Evolutionary conservation across 1,139 yeast species (phyloP).

Genomic region (Yamadazyma songkhlaensis): DNA sequence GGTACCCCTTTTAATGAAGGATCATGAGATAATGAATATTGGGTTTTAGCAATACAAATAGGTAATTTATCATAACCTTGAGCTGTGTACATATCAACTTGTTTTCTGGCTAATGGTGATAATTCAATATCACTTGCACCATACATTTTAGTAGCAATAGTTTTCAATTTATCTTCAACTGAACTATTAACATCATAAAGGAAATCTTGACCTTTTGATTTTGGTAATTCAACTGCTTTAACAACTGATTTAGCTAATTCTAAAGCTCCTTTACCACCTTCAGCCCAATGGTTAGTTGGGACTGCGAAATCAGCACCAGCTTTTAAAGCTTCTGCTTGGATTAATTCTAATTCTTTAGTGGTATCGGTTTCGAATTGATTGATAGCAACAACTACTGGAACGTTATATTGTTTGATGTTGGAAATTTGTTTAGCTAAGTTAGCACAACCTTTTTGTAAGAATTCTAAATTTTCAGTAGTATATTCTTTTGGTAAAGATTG

Average conservation of each 20-base stretch:
- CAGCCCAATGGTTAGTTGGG: constrained; percentile 75
- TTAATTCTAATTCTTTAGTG: constrained; percentile 61
- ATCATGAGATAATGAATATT: constrained; percentile 78
- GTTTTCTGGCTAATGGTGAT: constrained; percentile 62
- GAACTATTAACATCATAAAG: constrained; percentile 58
- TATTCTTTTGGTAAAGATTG: constrained; percentile 69
- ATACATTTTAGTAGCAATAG: constrained; percentile 73
- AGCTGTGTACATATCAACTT: constrained; percentile 60
- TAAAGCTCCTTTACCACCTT: constrained; percentile 76
- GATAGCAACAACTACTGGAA: constrained; percentile 78
- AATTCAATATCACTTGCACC: constrained; percentile 71
- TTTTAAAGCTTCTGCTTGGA: constrained; percentile 58
- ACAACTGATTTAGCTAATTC: constrained; percentile 69
- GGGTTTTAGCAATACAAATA: constrained; percentile 81
- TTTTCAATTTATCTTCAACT: constrained; percentile 60
- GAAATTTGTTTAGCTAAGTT: constrained; percentile 74
- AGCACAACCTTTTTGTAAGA: constrained; percentile 63
- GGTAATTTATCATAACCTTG: constrained; percentile 78
- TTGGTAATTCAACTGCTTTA: constrained; percentile 45
- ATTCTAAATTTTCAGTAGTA: constrained; percentile 61
- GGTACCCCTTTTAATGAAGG: constrained; percentile 83
- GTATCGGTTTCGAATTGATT: constrained; percentile 74
- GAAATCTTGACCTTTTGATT: constrained; percentile 45
- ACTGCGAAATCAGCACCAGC: constrained; percentile 81
- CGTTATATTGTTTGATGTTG: constrained; percentile 67